phyloP scores from a whole-genome alignment of 805 yeast species.

The Clavispora santaluciae region DNA sequence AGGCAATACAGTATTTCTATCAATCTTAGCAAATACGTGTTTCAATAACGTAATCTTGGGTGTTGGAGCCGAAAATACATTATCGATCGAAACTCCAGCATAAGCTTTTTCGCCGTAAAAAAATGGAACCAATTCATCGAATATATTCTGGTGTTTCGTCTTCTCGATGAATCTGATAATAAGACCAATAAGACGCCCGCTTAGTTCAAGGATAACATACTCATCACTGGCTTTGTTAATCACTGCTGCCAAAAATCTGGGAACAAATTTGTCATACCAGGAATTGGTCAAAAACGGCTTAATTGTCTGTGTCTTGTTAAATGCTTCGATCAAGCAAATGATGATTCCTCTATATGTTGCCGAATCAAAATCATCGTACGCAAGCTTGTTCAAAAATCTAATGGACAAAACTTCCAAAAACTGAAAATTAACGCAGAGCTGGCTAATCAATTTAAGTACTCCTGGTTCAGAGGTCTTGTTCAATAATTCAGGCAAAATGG shows the following conservation, averaged over 20 bases:
- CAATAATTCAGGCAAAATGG: slow-evolving; percentile 24
- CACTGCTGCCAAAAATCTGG: slow-evolving; percentile 26
- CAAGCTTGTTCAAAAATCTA: slow-evolving; percentile 39
- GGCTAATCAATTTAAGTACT: slow-evolving; percentile 19
- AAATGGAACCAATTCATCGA: slow-evolving; percentile 31
- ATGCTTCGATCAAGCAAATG: slow-evolving; percentile 15
- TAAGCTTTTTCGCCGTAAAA: slow-evolving; percentile 26
- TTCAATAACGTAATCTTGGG: slow-evolving; percentile 31
- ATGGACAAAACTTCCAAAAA: slow-evolving; percentile 42
- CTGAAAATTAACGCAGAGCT: slow-evolving; percentile 36
- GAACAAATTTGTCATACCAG: slow-evolving; percentile 42
- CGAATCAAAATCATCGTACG: slow-evolving; percentile 13
- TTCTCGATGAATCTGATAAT: slow-evolving; percentile 36
- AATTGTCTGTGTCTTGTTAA: slow-evolving; percentile 24
- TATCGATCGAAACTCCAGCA: slow-evolving; percentile 9
- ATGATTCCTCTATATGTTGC: slow-evolving; percentile 10
- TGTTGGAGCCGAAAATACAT: slow-evolving; percentile 22
- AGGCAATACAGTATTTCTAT: slow-evolving; percentile 26
- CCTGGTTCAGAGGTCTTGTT: slow-evolving; percentile 28
- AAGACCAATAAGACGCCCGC: slow-evolving; percentile 39
- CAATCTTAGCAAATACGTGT: slow-evolving; percentile 50
- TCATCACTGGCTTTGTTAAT: slow-evolving; percentile 14
- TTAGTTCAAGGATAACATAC: slow-evolving; percentile 27
- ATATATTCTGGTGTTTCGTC: slow-evolving; percentile 42
- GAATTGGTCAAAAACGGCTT: slow-evolving; percentile 37